phyloP scores from a whole-genome alignment of 2,329 filamentous ascomycete genomes.

The Xylariaceae sp. region DNA sequence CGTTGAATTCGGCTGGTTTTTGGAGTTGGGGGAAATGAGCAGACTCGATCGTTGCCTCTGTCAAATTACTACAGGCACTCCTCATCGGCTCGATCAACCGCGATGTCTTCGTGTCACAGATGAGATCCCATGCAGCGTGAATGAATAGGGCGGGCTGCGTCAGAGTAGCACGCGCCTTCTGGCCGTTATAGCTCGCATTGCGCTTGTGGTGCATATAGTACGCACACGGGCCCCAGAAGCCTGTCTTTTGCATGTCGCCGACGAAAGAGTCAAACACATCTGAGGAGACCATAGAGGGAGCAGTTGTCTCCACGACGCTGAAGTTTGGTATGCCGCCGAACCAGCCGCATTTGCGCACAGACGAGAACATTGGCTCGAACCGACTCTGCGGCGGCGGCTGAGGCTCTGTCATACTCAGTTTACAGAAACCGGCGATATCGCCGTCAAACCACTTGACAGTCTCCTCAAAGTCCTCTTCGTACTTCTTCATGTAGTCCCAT shows the following conservation, averaged over 20 bases:
- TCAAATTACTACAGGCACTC: constrained; percentile 33
- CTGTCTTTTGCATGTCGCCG: constrained; percentile 35
- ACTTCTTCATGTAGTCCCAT: constrained; percentile 26
- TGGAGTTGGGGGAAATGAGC: constrained; percentile 36
- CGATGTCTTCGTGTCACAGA: constrained; percentile 32
- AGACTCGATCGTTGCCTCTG: constrained; percentile 29
- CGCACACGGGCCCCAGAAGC: constrained; percentile 26
- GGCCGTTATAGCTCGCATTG: constrained; percentile 36
- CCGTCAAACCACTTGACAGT: constrained; percentile 8
- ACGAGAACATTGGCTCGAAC: background rate
- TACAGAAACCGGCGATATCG: constrained; percentile 14
- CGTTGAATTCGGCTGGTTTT: constrained; percentile 14
- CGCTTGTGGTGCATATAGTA: constrained; percentile 38
- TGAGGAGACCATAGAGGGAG: background rate
- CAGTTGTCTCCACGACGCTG: background rate
- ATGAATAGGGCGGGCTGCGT: constrained; percentile 24
- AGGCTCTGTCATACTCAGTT: constrained; percentile 4
- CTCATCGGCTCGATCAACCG: constrained; percentile 31
- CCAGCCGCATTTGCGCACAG: constrained; percentile 7
- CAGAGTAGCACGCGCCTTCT: constrained; percentile 23
- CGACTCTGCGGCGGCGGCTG: constrained; percentile 34
- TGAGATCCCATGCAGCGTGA: constrained; percentile 34
- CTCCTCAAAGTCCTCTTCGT: constrained; percentile 21
- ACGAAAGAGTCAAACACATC: constrained; percentile 16
- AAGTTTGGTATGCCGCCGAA: constrained; percentile 9